Evolutionary conservation across 2,329 filamentous ascomycete genomes (phyloP).

Genomic region (Trichophaea hybrida): DNA sequence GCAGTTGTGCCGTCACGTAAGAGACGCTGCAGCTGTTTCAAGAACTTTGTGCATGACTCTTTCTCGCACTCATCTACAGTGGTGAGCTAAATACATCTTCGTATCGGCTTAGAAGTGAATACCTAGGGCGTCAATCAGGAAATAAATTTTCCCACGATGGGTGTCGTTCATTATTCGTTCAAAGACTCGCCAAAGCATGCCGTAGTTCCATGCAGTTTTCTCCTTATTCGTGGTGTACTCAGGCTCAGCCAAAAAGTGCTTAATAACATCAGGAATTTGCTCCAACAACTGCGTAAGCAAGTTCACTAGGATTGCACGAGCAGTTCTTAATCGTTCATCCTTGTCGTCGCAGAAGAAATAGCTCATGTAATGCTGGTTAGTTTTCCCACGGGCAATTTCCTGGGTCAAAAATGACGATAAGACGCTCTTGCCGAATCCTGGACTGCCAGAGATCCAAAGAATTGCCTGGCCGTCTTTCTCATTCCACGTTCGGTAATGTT

Average conservation of each 20-base stretch:
- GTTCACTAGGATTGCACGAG: conserved; percentile 3
- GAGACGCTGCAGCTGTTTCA: background rate
- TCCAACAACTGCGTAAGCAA: conserved; percentile 3
- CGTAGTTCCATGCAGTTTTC: conserved; percentile 6
- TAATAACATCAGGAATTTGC: background rate
- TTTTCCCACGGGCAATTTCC: background rate
- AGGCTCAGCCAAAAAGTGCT: background rate
- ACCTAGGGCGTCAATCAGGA: conserved; percentile 5
- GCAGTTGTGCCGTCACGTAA: background rate
- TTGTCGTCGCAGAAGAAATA: conserved; percentile 14
- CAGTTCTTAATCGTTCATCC: conserved; percentile 5
- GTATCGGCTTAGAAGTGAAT: background rate
- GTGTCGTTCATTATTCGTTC: conserved; percentile 4
- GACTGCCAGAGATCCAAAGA: conserved; percentile 9
- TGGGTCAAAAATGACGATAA: conserved; percentile 1
- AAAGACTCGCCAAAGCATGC: conserved; percentile 9
- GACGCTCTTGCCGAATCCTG: conserved; percentile 9
- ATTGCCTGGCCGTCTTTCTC: conserved; percentile 3
- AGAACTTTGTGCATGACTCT: background rate
- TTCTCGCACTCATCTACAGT: conserved; percentile 9
- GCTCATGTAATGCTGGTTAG: background rate
- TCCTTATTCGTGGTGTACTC: background rate
- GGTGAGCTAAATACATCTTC: background rate
- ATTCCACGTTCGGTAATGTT: background rate
- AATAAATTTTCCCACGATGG: background rate